Evolutionary conservation across 768 basidiomycete species (phyloP), one percentile per base, ranked within the genome.

Genomic region (Butyriboletus loyo): DNA sequence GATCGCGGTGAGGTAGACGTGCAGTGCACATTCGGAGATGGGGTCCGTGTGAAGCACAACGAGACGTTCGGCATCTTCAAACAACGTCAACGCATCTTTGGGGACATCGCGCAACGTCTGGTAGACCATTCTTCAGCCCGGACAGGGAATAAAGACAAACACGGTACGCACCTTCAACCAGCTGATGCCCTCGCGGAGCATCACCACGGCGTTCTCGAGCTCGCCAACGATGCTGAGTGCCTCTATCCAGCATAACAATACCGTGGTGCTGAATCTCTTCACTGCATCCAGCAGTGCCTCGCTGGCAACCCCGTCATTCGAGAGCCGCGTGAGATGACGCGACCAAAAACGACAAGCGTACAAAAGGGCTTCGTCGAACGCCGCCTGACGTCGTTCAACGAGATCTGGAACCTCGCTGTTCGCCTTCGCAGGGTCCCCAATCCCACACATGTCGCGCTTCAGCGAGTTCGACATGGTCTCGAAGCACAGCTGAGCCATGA

Each of bases 311-410:
- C 54, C 55, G 8, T 49, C 55, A 1, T 28, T 42, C 21, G 54
- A 45, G n/a, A 60, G 50, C 25, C 37, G 63, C 2, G 52, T 19
- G 8, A 62, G 54, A 31, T 62, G 61, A 46, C 30, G 54, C 2
- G 60, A 52, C 62, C 62, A 63, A 35, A 55, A 63, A 1, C 58
- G 53, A 32, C 62, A 63, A 19, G 61, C 53, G 1, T 63, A 63
- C n/a, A 24, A 11, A 22, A 63, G 50, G 0, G 61, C 52, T 36
- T 55, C 61, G 7, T 63, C 52, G 9, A 60, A 52, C 7, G 35
- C 58, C 7, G 42, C 36, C 17, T 42, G 21, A 1, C 49, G 55
- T 19, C 62, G 61, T 28, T 57, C 58, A 31, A 13, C 28, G n/a
- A 63, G 61, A 53, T 61, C 61, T 2, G 36, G 36, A 42, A 63